phyloP scores from a whole-genome alignment of 2,329 filamentous ascomycete genomes.

The Penicillium expansum region DNA sequence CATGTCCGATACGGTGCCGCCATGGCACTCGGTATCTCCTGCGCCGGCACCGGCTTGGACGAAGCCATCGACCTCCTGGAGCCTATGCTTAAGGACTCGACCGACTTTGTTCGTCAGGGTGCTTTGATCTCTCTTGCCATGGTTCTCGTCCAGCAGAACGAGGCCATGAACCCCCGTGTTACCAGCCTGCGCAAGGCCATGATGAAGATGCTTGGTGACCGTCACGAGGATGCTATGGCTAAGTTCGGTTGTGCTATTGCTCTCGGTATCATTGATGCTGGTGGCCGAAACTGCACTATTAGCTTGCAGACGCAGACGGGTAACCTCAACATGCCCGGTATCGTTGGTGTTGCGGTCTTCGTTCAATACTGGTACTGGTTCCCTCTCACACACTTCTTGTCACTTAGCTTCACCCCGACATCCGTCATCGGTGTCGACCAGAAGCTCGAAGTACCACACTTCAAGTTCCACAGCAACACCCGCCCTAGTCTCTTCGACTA shows the following conservation, averaged over 20 bases:
- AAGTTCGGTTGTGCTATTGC: conserved; percentile 96
- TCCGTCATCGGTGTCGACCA: conserved; percentile 93
- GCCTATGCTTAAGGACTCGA: conserved; percentile 99
- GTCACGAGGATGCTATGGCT: conserved; percentile 98
- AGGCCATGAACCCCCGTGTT: conserved; percentile 97
- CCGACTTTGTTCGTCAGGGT: conserved; percentile 96
- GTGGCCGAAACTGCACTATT: conserved; percentile 97
- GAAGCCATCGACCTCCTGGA: conserved; percentile 96
- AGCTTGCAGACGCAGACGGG: conserved; percentile 96
- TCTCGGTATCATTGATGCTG: conserved; percentile 94
- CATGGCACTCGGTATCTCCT: conserved; percentile 97
- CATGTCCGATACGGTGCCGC: conserved; percentile 97
- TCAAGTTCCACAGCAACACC: conserved; percentile 95
- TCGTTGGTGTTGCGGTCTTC: conserved; percentile 97
- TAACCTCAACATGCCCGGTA: conserved; percentile 97
- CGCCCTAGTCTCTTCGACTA: conserved; percentile 96
- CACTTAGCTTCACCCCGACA: conserved; percentile 93
- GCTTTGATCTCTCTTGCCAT: conserved; percentile 91
- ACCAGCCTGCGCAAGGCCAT: conserved; percentile 85
- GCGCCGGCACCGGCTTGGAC: conserved; percentile 90
- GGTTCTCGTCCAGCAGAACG: conserved; percentile 99
- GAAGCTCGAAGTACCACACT: conserved; percentile 85
- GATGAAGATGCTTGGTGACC: conserved; percentile 88
- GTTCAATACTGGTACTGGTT: conserved; percentile 99
- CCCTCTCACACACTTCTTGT: conserved; percentile 95